Base-by-base conservation (phyloP, 495 filamentous ascomycete species). In the Tricharina praecox region DNA sequence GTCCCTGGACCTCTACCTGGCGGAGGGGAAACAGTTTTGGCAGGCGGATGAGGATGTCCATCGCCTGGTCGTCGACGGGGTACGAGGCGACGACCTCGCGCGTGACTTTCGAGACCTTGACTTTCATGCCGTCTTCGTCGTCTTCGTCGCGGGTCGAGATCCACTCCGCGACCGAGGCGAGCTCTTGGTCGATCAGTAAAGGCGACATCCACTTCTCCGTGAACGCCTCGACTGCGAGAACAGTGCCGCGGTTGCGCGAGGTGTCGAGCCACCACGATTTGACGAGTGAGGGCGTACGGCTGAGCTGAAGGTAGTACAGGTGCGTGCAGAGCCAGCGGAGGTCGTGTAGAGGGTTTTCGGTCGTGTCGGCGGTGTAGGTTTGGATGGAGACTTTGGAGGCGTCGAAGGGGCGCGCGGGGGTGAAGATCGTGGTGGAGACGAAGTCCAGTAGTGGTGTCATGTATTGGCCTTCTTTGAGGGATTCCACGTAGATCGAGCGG, bases 171-270 rank as follows among this genome's bases (percentile, higher is more conserved):
- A 95, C 83, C 1, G 77, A 72, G 26, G 75, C 67, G 2, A 95
- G 64, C 7, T 81, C 71, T 23, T 83, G 77, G 5, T 69, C 65
- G 51, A 88, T 80, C 47, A 94, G 71, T 32, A 82, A 64, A 0
- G 88, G 85, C 1, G 86, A 93, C 55, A 94, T 82, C 60, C 76
- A 78, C 67, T 78, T 87, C 49, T 81, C 72, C 24, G 87, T 87
- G 81, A 85, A 95, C 0, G 64, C 53, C 57, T 88, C 78, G 2
- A 93, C 74, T 0, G 81, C 74, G 19, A 77, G 71, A 49, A 77
- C 79, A 23, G 79, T 84, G 60, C 79, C 74, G 25, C 87, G 84
- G 42, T 78, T 79, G 40, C 72, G 68, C 11, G 43, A 50, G 54
- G 67, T 71, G 48, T 82, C 77, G 3, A 93, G 71, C 68, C 80